These are phyloP conservation scores for Suhomyces emberorum DNA, from an alignment of 805 yeast species.

Conservation along the genomic window DNA sequence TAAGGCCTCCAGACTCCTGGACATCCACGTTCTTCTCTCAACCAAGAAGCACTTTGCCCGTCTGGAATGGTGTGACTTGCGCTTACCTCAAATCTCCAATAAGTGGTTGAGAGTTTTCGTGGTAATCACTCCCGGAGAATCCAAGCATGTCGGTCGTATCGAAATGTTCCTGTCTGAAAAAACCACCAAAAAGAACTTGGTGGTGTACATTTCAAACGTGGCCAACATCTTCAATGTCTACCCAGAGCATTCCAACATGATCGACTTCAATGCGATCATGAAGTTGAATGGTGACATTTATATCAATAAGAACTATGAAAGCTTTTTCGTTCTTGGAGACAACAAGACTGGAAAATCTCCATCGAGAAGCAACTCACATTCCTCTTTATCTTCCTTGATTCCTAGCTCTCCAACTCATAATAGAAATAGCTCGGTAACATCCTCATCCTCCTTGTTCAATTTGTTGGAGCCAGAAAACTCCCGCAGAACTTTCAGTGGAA, in stretches of 20 bases:
- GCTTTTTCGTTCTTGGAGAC: slow-evolving; percentile 19
- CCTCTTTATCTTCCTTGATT: slow-evolving; percentile 16
- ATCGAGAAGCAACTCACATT: slow-evolving; percentile 16
- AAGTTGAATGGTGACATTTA: slow-evolving; percentile 53
- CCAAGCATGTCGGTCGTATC: slow-evolving; percentile 47
- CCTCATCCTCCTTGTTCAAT: slow-evolving; percentile 30
- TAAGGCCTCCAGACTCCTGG: slow-evolving; percentile 55
- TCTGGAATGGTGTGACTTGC: slow-evolving; percentile 61
- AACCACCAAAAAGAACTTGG: slow-evolving; percentile 47
- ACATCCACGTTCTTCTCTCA: slow-evolving; percentile 55
- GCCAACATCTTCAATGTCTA: slow-evolving; percentile 52
- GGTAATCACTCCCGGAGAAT: slow-evolving; percentile 45
- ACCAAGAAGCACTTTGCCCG: slow-evolving; percentile 44
- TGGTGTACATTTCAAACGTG: slow-evolving; percentile 47
- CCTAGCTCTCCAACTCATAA: slow-evolving; percentile 12
- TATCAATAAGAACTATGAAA: slow-evolving; percentile 40
- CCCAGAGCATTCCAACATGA: slow-evolving; percentile 55
- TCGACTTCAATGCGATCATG: slow-evolving; percentile 55
- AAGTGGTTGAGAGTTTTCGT: slow-evolving; percentile 58
- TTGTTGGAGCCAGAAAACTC: slow-evolving; percentile 22
- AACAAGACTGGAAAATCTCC: slow-evolving; percentile 3
- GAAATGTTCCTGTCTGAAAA: slow-evolving; percentile 51
- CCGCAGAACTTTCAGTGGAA: slow-evolving; percentile 2
- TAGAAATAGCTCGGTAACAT: slow-evolving; percentile 20
- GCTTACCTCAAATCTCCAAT: slow-evolving; percentile 55